phyloP scores from a whole-genome alignment of 2,329 filamentous ascomycete species.

The Myriosclerotinia curreyana region DNA sequence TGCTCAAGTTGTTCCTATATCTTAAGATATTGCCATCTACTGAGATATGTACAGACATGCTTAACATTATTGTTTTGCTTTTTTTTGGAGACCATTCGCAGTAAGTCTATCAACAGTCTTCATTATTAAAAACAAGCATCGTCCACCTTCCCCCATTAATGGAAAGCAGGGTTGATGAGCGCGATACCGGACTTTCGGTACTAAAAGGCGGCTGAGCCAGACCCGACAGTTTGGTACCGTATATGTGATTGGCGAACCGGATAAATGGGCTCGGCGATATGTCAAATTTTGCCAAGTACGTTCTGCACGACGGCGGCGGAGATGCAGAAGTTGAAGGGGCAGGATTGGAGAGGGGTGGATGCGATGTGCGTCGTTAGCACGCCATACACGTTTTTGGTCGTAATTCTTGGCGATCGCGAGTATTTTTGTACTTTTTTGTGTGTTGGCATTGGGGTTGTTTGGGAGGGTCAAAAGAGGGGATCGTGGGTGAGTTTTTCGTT shows the following conservation, averaged over 20 bases:
- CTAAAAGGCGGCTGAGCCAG: neutral
- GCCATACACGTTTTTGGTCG: neutral
- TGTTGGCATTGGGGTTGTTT: neutral
- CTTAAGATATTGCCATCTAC: too few relatives aligned
- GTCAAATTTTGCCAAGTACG: neutral
- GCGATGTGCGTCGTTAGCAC: neutral
- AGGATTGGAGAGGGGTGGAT: neutral
- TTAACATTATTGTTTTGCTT: too few relatives aligned
- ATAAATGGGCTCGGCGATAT: neutral
- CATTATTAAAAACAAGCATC: too few relatives aligned
- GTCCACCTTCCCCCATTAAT: neutral
- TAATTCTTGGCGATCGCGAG: neutral
- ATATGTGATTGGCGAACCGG: neutral
- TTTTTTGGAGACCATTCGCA: too few relatives aligned
- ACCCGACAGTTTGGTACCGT: slow-evolving; percentile 5
- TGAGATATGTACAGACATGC: too few relatives aligned
- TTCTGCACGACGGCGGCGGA: neutral
- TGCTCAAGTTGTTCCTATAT: too few relatives aligned
- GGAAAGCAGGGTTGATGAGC: neutral
- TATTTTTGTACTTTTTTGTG: neutral
- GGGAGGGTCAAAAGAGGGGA: neutral
- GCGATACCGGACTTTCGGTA: neutral
- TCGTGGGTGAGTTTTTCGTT: too few relatives aligned
- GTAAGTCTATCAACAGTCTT: too few relatives aligned
- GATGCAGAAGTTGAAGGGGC: neutral